These are phyloP conservation scores for Phaeodactylum tricornutum DNA, from an alignment of 108 stramenopile genomes.

Conservation along the genomic window DNA sequence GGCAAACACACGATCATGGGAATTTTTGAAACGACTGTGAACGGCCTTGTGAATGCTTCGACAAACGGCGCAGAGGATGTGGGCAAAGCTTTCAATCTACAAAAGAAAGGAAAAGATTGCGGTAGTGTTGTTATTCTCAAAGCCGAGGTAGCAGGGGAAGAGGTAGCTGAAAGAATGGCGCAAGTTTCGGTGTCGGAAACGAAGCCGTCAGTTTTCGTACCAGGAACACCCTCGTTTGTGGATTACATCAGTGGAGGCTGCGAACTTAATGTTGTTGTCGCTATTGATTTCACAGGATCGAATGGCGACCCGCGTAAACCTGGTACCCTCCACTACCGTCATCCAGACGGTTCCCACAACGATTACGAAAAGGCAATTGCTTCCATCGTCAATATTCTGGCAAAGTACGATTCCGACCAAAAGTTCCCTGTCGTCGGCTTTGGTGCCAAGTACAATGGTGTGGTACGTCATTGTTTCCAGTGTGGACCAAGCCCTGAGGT, in stretches of 20 bases:
- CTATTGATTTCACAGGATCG: slow-evolving; percentile 88
- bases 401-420: slow-evolving; percentile 77
- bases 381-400: slow-evolving; percentile 44
- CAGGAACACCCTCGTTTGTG: slow-evolving; percentile 17
- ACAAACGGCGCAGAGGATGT: too few species aligned
- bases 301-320: slow-evolving; percentile 79
- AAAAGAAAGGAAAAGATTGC: slow-evolving; percentile 16
- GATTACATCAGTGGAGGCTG: slow-evolving; percentile 46
- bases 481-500: slow-evolving; percentile 41
- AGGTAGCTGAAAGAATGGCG: slow-evolving; percentile 10
- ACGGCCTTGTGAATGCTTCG: slow-evolving; percentile 13
- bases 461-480: slow-evolving; percentile 65
- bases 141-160: slow-evolving; percentile 8
- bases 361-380: slow-evolving; percentile 70
- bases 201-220: neutral
- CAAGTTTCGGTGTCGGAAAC: neutral
- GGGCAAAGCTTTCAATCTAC: slow-evolving; percentile 4
- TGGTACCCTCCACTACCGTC: slow-evolving; percentile 61
- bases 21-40: slow-evolving; percentile 33
- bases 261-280: slow-evolving; percentile 52
- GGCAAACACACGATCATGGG: slow-evolving; percentile 58
- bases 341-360: slow-evolving; percentile 36
- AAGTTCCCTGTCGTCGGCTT: slow-evolving; percentile 81
- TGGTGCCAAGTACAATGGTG: slow-evolving; percentile 81
- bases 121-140: slow-evolving; percentile 15